A percentile compares a stretch with the other conserved stretches of the same genome.
These are phyloP conservation scores for Triticum aestivum DNA, from an alignment of 176 grass and related monocot species.

Conservation along the genomic window IWGSC_CS_RefSeq_v2.1 NC_057797.1:710276122-710276621, in stretches of 20 bases:
- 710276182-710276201: constrained; percentile 9
- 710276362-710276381: not conserved
- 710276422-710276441: constrained; percentile 19
- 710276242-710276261: not conserved
- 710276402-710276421: constrained; percentile 15
- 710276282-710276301: not conserved
- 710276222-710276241: constrained; percentile 64
- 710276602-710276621: not conserved
- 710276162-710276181: constrained; percentile 51
- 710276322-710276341: not conserved
- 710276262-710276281: constrained; percentile 34
- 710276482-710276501: constrained; percentile 43
- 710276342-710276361: constrained; percentile 2
- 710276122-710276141: constrained; percentile 51
- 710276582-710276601: constrained; percentile 9
- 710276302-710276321: not conserved
- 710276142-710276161: constrained; percentile 51
- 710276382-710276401: constrained; percentile 21
- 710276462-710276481: constrained; percentile 34
- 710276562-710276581: not conserved
- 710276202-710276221: constrained; percentile 42
- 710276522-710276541: not conserved
- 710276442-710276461: not conserved
- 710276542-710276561: no score
- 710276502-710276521: constrained; percentile 35